Percentiles rank a stretch among this genome's conserved stretches.
phyloP scores from a whole-genome alignment of 768 basidiomycete genomes.

The Suillus lakei region DNA sequence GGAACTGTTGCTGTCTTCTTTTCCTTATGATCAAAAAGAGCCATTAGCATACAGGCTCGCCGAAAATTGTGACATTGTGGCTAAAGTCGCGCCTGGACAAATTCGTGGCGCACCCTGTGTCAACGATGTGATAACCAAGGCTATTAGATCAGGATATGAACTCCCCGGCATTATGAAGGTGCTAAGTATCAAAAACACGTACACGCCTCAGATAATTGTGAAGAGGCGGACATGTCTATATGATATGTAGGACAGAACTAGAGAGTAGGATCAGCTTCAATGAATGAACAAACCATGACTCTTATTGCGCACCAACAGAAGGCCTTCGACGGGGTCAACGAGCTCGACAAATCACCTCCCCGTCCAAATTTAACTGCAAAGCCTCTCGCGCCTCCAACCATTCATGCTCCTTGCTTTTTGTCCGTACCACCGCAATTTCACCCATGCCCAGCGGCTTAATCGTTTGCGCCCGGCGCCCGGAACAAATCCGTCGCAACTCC shows the following conservation, averaged over 20 bases:
- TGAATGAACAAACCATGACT: not conserved
- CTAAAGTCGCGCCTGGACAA: not conserved
- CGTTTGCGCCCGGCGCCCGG: conserved; percentile 79
- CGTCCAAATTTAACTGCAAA: conserved; percentile 71
- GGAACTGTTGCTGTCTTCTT: not conserved
- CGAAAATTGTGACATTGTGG: not conserved
- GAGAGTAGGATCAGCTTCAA: not conserved
- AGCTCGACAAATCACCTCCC: conserved; percentile 89
- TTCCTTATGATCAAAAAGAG: not conserved
- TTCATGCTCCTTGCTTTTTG: conserved; percentile 69
- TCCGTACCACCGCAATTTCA: conserved; percentile 88
- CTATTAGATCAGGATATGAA: not conserved
- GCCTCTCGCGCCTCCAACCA: conserved; percentile 97
- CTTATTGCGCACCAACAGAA: not conserved
- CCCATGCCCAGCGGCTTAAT: conserved; percentile 89
- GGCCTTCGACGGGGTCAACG: conserved; percentile 35
- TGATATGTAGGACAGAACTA: not conserved
- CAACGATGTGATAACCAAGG: not conserved
- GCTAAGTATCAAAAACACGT: not conserved
- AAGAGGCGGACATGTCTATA: not conserved
- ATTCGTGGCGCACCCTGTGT: no score
- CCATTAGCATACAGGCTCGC: not conserved
- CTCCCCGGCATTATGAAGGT: not conserved
- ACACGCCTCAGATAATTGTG: not conserved
- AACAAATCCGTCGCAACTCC: conserved; percentile 80